Percentiles rank a stretch among this genome's conserved stretches.
Evolutionary conservation across 495 filamentous ascomycete genomes (phyloP).

Genomic region (Thermothielavioides terrestris): DNA sequence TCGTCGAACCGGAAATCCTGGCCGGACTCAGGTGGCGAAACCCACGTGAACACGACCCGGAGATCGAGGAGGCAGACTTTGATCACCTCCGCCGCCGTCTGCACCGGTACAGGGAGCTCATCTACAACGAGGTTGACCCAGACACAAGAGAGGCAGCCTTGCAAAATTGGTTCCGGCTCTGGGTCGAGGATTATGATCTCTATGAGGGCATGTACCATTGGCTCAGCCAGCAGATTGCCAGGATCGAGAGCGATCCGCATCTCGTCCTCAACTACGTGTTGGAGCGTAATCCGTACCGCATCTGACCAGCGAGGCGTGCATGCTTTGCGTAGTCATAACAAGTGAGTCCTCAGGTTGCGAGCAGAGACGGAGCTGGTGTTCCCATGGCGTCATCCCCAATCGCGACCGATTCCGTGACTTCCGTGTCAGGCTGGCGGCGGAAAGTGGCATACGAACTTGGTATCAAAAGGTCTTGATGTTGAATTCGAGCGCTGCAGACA

Average conservation of each 20-base stretch:
- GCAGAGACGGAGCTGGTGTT: not conserved
- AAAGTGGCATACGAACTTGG: no score
- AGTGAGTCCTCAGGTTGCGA: no score
- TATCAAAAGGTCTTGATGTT: no score
- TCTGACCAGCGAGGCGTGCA: not conserved
- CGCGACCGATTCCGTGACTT: no score
- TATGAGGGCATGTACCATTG: not conserved
- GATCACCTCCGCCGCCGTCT: not conserved
- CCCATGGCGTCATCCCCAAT: not conserved
- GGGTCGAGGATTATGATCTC: conserved; percentile 3
- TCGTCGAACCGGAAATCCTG: not conserved
- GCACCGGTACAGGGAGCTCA: not conserved
- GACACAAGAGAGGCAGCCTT: not conserved
- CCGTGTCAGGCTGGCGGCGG: no score
- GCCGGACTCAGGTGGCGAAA: not conserved
- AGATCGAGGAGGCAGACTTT: not conserved
- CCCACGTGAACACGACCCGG: not conserved
- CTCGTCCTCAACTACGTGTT: not conserved
- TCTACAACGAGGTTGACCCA: not conserved
- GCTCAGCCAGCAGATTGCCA: not conserved
- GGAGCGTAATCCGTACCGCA: not conserved
- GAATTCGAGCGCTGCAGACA: no score
- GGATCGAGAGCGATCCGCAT: not conserved
- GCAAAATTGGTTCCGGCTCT: not conserved
- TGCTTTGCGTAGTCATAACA: no score